Base-by-base conservation (phyloP, 2,329 filamentous ascomycete genomes). In the Hymenoscyphus scutula region DNA sequence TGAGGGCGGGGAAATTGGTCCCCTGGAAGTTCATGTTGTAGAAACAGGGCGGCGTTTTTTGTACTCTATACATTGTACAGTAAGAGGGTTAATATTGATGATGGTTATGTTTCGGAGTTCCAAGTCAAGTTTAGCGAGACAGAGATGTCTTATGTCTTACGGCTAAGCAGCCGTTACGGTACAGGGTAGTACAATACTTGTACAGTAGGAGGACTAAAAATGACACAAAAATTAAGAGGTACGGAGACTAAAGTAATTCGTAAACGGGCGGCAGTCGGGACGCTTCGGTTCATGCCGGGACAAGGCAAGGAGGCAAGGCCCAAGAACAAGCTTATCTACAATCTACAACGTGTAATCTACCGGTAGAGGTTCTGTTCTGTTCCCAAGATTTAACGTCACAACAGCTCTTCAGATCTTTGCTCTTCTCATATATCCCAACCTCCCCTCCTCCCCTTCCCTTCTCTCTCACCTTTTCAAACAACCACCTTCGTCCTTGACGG, bases 331-430 rank as follows among this genome's bases (percentile, higher is more conserved):
- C 38, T 8, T 17, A 45, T 8, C n/a, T 19, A n/a, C 19, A 19
- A n/a, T 48, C n/a, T n/a, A n/a, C n/a, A n/a, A n/a, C n/a, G 23
- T 19, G 11, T 10, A 11, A 6, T 48, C 41, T 48, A 48, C 41
- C 41, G 41, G 41, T 48, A 48, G 41, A 48, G 41, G 6, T n/a
- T 45, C n/a, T 45, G n/a, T n/a, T n/a, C n/a, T n/a, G n/a, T n/a
- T n/a, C n/a, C n/a, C n/a, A 45, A 6, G n/a, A 45, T 4, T 7
- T 17, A 45, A 45, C n/a, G n/a, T 45, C 41, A 45, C n/a, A 23
- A n/a, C n/a, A 10, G 19, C n/a, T 45, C 41, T 45, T 23, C n/a
- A 19, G 7, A 41, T 3, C n/a, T n/a, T n/a, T n/a, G n/a, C 5
- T 41, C 4, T 41, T 41, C 19, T 45, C 2, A 17, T 45, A 45